Evolutionary conservation across 2,329 filamentous ascomycete species (phyloP), one percentile per base, ranked within the genome.

Genomic region (Lojkania enalia): DNA sequence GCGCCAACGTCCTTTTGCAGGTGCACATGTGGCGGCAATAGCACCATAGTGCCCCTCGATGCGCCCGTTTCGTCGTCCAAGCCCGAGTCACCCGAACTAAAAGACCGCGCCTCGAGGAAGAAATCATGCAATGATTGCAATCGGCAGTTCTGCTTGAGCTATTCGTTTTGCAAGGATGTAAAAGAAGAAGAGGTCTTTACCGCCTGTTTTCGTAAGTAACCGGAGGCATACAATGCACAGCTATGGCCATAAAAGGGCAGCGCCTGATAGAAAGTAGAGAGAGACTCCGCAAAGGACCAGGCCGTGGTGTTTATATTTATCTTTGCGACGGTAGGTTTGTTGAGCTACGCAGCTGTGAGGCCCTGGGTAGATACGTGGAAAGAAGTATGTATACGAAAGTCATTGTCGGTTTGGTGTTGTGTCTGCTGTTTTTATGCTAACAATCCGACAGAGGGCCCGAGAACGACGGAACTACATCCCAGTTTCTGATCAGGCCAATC

Each of bases 1-100:
- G 76, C 75, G 32, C 75, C 77, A 18, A 81, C 82, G 13, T 84
- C 82, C 46, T 87, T 86, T 70, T 87, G 84, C 78, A 87, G 86
- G 79, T 87, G 84, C 66, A 85, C 82, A 44, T 86, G 84, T 67
- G 82, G 82, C 69, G 76, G 77, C 39, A 86, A 86, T 63, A 83
- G 78, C 70, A 85, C 82, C 42, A 85, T 87, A 39, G 85, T 87
- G 53, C 79, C 82, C 14, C 78, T 86, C 45, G 77, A 82, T 49
- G 74, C 75, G 6, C 71, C 71, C 19, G 50, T 56, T 7, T 49
- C 55, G 23, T 41, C 55, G 14, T 54, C 61, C 27, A 64, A 64
- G 27, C 57, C 64, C 3, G 15, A 51, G 25, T 46, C 52, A 13
- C 30, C 4, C 13, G 39, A 60, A 39, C 52, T 66, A 14, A 50